A percentile compares a stretch with the other conserved stretches of the same genome.
phyloP scores from a whole-genome alignment of 768 basidiomycete genomes.

The Trametes gibbosa region DNA sequence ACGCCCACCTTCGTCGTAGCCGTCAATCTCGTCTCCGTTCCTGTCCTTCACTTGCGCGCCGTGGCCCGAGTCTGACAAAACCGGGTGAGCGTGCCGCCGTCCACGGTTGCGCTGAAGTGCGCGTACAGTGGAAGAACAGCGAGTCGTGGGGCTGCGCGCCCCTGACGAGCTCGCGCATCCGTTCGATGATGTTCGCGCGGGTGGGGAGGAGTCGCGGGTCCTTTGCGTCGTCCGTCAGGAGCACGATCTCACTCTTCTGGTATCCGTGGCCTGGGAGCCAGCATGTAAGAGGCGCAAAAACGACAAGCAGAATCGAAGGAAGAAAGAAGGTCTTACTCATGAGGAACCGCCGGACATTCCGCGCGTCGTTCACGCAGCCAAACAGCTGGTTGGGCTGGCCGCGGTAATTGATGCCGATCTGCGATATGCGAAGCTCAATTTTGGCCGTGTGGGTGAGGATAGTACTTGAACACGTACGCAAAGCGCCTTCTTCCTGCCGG shows the following conservation, averaged over 20 bases:
- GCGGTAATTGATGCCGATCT: conserved; percentile 91
- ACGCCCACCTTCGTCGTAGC: conserved; percentile 68
- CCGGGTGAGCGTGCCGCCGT: not conserved
- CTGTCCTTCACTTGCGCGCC: conserved; percentile 86
- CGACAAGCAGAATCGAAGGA: not conserved
- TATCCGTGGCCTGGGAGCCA: conserved; percentile 22
- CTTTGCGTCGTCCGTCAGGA: conserved; percentile 73
- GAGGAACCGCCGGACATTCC: conserved; percentile 78
- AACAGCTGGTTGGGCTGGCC: conserved; percentile 63
- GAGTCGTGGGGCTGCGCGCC: conserved; percentile 81
- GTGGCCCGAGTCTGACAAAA: conserved; percentile 76
- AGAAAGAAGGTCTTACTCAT: conserved; percentile 44
- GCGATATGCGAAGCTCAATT: not conserved
- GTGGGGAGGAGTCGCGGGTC: conserved; percentile 72
- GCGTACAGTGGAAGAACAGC: conserved; percentile 85
- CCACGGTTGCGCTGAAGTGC: too few relatives aligned
- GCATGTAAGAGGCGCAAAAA: too few relatives aligned
- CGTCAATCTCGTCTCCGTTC: conserved; percentile 84
- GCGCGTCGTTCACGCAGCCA: conserved; percentile 92
- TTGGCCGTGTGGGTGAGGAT: not conserved
- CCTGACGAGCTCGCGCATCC: conserved; percentile 90
- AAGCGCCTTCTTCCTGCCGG: conserved; percentile 82
- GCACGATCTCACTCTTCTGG: conserved; percentile 72
- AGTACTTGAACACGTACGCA: conserved; percentile 49
- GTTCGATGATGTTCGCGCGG: conserved; percentile 73